phyloP scores from a whole-genome alignment of 495 filamentous ascomycete genomes.

The Aspergillus nidulans region DNA sequence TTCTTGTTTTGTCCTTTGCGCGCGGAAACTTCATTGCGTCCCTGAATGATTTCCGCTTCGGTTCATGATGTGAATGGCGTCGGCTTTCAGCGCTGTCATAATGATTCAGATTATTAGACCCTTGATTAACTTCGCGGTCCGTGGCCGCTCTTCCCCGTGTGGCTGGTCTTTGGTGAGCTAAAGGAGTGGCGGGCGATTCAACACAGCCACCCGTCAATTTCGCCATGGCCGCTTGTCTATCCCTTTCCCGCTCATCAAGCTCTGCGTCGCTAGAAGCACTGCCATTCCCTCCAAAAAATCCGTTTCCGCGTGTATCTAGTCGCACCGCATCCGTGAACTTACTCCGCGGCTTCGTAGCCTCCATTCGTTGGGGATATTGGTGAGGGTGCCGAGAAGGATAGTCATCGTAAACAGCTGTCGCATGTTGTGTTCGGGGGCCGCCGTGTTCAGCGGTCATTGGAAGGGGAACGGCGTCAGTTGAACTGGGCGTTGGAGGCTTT shows the following conservation, averaged over 20 bases:
- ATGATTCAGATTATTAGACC: constrained; percentile 6
- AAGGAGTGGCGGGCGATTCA: constrained; percentile 19
- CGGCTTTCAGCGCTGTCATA: constrained; percentile 9
- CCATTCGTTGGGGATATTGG: neutral
- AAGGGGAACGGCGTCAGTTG: constrained; percentile 25
- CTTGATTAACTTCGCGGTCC: constrained; percentile 4
- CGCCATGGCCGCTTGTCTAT: constrained; percentile 34
- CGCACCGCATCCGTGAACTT: constrained; percentile 5
- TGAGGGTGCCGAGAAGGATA: neutral
- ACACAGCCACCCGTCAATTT: constrained; percentile 29
- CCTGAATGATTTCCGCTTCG: constrained; percentile 16
- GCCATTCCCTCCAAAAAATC: neutral
- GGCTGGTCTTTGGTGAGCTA: constrained; percentile 13
- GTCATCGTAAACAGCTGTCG: neutral
- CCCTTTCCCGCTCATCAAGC: constrained; percentile 41
- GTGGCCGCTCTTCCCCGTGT: constrained; percentile 15
- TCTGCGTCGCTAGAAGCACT: constrained; percentile 11
- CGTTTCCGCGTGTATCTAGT: constrained; percentile 3
- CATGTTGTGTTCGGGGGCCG: constrained; percentile 8
- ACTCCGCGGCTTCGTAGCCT: neutral
- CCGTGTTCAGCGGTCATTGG: constrained; percentile 14
- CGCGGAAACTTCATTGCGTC: constrained; percentile 21
- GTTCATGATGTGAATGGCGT: constrained; percentile 14
- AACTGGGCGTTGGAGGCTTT: constrained; percentile 24
- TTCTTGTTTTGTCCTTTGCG: constrained; percentile 14